A percentile compares a stretch with the other conserved stretches of the same genome.
Evolutionary conservation across 768 basidiomycete genomes (phyloP).

Genomic region (Kwoniella botswanensis): DNA sequence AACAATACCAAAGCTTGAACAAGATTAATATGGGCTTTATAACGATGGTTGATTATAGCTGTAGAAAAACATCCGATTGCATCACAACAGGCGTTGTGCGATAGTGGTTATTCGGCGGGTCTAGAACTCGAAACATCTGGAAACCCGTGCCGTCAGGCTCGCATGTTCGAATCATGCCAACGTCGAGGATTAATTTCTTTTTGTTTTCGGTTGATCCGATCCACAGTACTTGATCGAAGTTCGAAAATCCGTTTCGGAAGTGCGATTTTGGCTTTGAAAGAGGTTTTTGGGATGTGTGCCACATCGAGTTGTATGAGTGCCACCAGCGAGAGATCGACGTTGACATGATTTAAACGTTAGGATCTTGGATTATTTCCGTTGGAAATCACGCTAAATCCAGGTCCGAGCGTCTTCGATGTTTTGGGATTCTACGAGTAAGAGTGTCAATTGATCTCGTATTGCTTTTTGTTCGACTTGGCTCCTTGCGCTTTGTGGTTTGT

Average conservation of each 20-base stretch:
- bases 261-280: background rate
- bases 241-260: background rate
- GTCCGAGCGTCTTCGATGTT: background rate
- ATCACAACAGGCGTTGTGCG: conserved; percentile 7
- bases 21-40: too few relatives aligned
- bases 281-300: background rate
- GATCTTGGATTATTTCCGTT: background rate
- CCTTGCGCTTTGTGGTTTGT: too few relatives aligned
- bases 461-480: too few relatives aligned
- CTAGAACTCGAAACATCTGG: background rate
- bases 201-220: background rate
- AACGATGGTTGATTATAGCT: too few relatives aligned
- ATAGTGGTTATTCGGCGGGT: conserved; percentile 18
- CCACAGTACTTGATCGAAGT: background rate
- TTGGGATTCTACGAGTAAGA: background rate
- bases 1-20: too few relatives aligned
- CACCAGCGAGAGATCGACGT: background rate
- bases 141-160: conserved; percentile 10
- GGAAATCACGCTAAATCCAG: background rate
- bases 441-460: too few relatives aligned
- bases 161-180: conserved; percentile 14
- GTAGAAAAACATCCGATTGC: background rate
- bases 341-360: too few relatives aligned
- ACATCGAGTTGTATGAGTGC: background rate
- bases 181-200: background rate